Evolutionary conservation across 179 eudicot species (phyloP).

Genomic region (Kewa caespitosa): DNA sequence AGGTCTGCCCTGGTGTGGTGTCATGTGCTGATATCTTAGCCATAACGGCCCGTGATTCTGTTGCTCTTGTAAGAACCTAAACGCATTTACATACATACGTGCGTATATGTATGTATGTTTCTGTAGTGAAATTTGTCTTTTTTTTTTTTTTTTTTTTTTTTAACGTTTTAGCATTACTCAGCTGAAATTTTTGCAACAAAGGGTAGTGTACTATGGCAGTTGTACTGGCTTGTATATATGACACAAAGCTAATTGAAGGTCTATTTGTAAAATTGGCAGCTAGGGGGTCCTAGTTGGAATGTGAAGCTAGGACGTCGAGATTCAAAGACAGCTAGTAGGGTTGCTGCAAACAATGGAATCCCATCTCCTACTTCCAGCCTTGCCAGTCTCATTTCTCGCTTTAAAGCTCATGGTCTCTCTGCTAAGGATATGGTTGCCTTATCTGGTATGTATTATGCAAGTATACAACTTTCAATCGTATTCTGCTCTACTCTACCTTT

Average conservation of each 20-base stretch:
- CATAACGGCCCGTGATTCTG: conserved; percentile 35
- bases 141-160: too few species aligned
- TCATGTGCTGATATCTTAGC: conserved; percentile 40
- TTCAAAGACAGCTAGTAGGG: conserved; percentile 31
- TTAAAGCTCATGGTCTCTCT: conserved; percentile 32
- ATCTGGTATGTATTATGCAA: conserved; percentile 22
- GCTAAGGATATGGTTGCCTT: conserved; percentile 41
- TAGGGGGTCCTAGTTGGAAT: conserved; percentile 38
- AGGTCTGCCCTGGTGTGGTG: conserved; percentile 34
- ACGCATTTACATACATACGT: neutral
- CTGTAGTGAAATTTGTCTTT: too few species aligned
- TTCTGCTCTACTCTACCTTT: too few species aligned
- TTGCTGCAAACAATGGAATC: conserved; percentile 31
- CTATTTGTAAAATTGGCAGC: conserved; percentile 16
- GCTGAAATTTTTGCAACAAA: too few species aligned
- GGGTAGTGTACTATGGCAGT: too few species aligned
- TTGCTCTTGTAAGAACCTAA: conserved; percentile 21
- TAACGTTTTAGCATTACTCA: too few species aligned
- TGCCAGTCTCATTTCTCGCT: conserved; percentile 26
- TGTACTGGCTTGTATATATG: neutral
- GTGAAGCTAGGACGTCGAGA: conserved; percentile 44
- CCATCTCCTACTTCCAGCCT: conserved; percentile 34
- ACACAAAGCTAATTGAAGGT: neutral
- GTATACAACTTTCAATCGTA: too few species aligned
- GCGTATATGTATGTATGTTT: too few species aligned